These are phyloP conservation scores for Oryza rufipogon DNA, from an alignment of 176 grass and related monocot species.

Conservation along the genomic window DNA sequence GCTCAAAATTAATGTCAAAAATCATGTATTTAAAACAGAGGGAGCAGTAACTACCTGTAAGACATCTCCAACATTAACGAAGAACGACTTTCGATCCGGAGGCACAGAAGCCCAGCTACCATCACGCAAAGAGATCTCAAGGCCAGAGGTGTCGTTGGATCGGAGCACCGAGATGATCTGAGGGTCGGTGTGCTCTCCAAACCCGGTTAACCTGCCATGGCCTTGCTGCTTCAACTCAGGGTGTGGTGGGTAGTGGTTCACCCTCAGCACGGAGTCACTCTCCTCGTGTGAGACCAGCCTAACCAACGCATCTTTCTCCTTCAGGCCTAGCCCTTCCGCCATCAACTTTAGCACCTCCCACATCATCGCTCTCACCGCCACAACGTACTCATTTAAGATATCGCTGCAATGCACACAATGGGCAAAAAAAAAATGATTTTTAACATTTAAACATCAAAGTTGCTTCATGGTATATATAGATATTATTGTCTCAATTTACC, in stretches of 20 bases:
- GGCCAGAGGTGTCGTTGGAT: constrained; percentile 64
- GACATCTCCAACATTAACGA: constrained; percentile 76
- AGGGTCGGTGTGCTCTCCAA: constrained; percentile 93
- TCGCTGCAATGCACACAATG: constrained; percentile 24
- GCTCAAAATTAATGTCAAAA: too few relatives aligned
- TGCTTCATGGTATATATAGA: too few relatives aligned
- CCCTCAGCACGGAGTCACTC: constrained; percentile 64
- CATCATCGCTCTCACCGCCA: constrained; percentile 49
- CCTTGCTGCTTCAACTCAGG: constrained; percentile 27
- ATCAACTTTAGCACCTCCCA: constrained; percentile 68
- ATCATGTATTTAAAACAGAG: too few relatives aligned
- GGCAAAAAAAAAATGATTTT: too few relatives aligned
- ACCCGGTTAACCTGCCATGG: constrained; percentile 49
- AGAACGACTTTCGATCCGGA: constrained; percentile 61
- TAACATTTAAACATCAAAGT: too few relatives aligned
- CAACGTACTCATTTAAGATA: constrained; percentile 60
- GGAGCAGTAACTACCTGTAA: constrained; percentile 52
- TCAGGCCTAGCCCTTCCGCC: constrained; percentile 58
- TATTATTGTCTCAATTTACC: too few relatives aligned
- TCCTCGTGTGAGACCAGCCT: constrained; percentile 52
- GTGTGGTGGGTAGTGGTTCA: constrained; percentile 79
- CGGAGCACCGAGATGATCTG: constrained; percentile 83
- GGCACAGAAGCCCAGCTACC: constrained; percentile 70
- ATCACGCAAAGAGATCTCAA: constrained; percentile 68
- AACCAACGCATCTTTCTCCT: constrained; percentile 27